Base-by-base conservation (phyloP, 179 eudicot genomes). In the Beta lomatogona region DNA sequence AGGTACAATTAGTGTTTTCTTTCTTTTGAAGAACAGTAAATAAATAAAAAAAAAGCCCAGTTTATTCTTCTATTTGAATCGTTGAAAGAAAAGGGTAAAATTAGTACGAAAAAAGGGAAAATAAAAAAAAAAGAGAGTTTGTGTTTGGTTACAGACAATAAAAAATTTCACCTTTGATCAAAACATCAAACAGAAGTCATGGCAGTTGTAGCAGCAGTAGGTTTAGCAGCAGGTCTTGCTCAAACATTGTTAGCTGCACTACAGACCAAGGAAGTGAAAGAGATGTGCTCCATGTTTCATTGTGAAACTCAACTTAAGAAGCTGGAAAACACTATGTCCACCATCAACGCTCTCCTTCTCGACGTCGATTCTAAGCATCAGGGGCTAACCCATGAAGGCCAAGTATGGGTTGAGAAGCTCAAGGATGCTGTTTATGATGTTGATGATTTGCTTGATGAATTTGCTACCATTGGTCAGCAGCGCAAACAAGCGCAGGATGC, bases 391-490 rank as follows among this genome's bases (percentile, higher is more conserved):
- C 22, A 75, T 50, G 77, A 31, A 25, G 83, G 61, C 21, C 13
- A 55, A 28, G 66, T 21, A 4, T 82, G 36, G 12, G 57, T 87
- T 6, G 16, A 72, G 50, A 87, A 77, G 80, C 86, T 85, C 28
- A 65, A 78, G 67, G 77, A 36, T 15, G 81, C 76, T 55, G 77
- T 81, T 14, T 81, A 85, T 18, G 75, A 76, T 4, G 63, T 73
- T 7, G 82, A 71, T 25, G 82, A 80, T 57, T 7, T 85, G 71
- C 16, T 88, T 13, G 88, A 88, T 50, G 85, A 83, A 52, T 82
- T 67, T 22, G 63, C 69, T 2, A 83, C 83, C 13, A 59, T 71
- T 10, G 79, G 48, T 9, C 68, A 52, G 65, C 73, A 63, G 66
- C 28, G 9, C 1, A 45, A 81, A 44, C 12, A 16, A 16, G 61